phyloP scores from a whole-genome alignment of 225 moss, liverwort and hornwort species.

The Polytrichum commune region DNA sequence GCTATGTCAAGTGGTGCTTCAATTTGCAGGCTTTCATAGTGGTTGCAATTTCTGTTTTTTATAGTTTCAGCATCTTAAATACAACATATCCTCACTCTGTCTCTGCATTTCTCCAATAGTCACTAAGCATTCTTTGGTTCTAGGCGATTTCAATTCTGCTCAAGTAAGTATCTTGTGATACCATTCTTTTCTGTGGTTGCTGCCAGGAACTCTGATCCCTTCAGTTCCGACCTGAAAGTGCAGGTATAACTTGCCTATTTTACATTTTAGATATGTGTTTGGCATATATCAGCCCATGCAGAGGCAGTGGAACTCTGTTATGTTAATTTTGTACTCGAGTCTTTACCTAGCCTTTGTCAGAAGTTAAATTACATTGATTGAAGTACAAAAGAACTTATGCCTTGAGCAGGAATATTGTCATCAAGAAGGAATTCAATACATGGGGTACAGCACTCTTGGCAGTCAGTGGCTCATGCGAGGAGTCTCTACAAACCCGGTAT shows the following conservation, averaged over 20 bases:
- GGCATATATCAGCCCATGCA: neutral
- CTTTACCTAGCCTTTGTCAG: neutral
- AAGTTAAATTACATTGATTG: too few relatives aligned
- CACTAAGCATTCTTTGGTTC: too few relatives aligned
- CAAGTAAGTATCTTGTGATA: neutral
- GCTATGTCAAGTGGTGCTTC: neutral
- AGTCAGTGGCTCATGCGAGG: conserved; percentile 45
- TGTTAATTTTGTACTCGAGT: neutral
- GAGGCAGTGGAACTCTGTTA: neutral
- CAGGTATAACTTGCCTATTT: conserved; percentile 16
- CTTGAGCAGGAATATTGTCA: conserved; percentile 23
- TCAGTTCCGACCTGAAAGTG: conserved; percentile 30
- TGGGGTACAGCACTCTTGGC: conserved; percentile 40
- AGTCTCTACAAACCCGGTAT: conserved; percentile 31
- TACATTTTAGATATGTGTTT: neutral
- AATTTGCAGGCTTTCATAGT: conserved; percentile 1
- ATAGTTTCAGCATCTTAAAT: neutral
- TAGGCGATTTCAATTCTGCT: too few relatives aligned
- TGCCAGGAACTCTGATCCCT: conserved; percentile 43
- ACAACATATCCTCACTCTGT: neutral
- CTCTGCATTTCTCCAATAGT: too few relatives aligned
- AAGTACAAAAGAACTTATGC: neutral
- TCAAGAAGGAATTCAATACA: conserved; percentile 30
- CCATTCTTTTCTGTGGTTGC: neutral
- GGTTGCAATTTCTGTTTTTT: neutral